Percentiles rank a stretch among this genome's conserved stretches.
These are phyloP conservation scores for Corymbia calophylla DNA, from an alignment of 441 rosid genomes.

Conservation along the genomic window DNA sequence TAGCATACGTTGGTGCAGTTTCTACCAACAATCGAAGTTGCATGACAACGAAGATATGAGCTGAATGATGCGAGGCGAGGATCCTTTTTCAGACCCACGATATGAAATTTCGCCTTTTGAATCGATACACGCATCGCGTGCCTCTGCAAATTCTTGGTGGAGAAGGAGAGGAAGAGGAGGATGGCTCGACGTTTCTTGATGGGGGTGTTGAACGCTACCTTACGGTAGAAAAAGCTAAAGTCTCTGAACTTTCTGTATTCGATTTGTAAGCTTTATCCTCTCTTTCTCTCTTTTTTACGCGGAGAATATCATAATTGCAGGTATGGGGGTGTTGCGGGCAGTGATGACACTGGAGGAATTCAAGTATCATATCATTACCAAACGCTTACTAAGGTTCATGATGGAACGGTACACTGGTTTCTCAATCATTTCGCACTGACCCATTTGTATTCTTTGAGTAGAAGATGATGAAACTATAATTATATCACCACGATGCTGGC, in stretches of 20 bases:
- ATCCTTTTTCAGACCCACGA: not conserved
- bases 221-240: not conserved
- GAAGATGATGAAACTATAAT: not conserved
- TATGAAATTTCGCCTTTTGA: not conserved
- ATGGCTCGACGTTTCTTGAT: not conserved
- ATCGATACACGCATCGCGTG: not conserved
- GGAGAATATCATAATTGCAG: conserved; percentile 8
- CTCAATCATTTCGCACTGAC: not conserved
- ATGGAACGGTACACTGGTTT: not conserved
- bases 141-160: not conserved
- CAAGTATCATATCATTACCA: conserved; percentile 33
- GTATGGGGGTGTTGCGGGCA: not conserved
- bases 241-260: not conserved
- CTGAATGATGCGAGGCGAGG: not conserved
- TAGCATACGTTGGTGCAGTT: not conserved
- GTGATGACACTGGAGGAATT: conserved; percentile 22
- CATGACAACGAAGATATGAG: not conserved
- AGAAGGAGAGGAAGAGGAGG: not conserved
- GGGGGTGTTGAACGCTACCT: not conserved
- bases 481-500: not conserved
- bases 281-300: not conserved
- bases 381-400: not conserved
- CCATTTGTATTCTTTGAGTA: not conserved
- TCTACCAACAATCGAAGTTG: not conserved
- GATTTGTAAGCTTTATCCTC: not conserved